Conservation (phyloP, 257 asterid species). For the Nicotiana attenuata region DNA sequence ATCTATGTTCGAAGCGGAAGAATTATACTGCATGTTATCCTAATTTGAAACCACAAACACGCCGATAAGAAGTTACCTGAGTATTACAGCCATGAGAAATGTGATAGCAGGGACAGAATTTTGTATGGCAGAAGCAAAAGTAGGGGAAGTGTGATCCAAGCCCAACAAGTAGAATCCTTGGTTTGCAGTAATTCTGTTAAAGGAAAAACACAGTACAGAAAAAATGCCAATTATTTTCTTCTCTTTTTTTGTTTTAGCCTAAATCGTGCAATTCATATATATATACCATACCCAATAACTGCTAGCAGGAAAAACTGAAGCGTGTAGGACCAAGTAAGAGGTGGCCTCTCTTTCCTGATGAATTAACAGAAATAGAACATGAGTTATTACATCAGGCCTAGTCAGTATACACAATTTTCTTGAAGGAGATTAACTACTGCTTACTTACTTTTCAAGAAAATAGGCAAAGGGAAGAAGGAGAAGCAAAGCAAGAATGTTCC, state of each 20-base stretch:
- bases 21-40: background rate
- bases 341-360: constrained; percentile 89
- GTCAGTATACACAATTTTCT: no score
- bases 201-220: background rate
- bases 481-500: constrained; percentile 83
- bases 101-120: constrained; percentile 96
- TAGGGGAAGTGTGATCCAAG: constrained; percentile 85
- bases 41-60: background rate
- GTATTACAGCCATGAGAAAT: constrained; percentile 75
- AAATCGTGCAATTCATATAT: no score
- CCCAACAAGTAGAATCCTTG: constrained; percentile 93
- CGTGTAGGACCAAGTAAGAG: constrained; percentile 3
- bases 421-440: constrained; percentile 45
- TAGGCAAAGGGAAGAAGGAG: constrained; percentile 94
- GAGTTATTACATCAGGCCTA: no score
- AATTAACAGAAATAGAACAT: background rate
- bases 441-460: constrained; percentile 76
- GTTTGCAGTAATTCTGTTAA: constrained; percentile 76
- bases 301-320: no score
- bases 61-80: constrained; percentile 37
- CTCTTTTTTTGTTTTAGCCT: no score
- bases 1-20: no score
- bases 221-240: no score
- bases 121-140: constrained; percentile 92
- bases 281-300: no score